Conservation (phyloP, 139 green algal genomes). For the Eudorina sp. region DNA sequence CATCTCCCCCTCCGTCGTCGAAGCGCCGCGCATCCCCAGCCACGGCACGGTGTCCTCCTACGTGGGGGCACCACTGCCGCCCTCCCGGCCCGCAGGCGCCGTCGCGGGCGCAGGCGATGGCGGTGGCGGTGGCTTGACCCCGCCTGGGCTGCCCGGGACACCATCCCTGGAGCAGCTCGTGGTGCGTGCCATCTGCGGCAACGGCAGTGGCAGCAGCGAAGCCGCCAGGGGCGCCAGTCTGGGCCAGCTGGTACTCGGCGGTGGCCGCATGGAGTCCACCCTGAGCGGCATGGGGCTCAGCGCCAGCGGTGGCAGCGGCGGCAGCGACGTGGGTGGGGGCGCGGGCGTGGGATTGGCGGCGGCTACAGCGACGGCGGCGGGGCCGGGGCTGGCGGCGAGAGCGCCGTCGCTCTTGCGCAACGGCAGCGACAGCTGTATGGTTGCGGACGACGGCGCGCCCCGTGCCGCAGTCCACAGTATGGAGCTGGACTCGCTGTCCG, state of each 20-base stretch:
- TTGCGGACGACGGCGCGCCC: neutral
- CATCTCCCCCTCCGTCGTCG: neutral
- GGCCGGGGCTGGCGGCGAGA: no score
- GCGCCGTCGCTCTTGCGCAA: neutral
- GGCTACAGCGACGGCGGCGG: neutral
- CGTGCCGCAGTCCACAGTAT: neutral
- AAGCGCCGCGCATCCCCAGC: neutral
- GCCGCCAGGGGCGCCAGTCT: neutral
- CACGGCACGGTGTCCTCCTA: conserved; percentile 26
- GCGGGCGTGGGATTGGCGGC: neutral
- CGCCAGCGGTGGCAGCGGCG: neutral
- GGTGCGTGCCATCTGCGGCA: conserved; percentile 1
- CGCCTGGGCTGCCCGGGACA: neutral
- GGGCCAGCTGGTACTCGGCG: no score
- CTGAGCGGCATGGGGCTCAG: neutral
- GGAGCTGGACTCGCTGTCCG: neutral
- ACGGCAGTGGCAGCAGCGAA: neutral
- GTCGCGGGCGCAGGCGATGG: neutral
- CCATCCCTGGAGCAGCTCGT: conserved; percentile 40
- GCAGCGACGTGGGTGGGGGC: neutral
- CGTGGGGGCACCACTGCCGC: neutral
- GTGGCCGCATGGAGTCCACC: no score
- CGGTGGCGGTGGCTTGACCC: conserved; percentile 6
- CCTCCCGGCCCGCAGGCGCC: neutral
- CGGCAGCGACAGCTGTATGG: conserved; percentile 17